These are phyloP conservation scores for Pelargonium myrrhifolium DNA, from an alignment of 441 rosid genomes.

Conservation along the genomic window DNA sequence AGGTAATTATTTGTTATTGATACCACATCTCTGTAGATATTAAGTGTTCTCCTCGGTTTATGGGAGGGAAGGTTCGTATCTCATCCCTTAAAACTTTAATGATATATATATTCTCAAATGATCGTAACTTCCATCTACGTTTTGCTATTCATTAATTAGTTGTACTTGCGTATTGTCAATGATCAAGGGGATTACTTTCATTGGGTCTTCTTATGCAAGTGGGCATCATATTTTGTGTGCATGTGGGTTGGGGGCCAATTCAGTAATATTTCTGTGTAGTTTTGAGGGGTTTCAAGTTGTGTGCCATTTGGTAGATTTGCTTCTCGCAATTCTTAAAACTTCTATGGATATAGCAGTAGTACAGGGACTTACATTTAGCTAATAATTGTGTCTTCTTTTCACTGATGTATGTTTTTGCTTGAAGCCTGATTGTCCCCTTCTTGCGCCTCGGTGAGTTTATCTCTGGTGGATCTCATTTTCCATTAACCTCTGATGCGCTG, in stretches of 20 bases:
- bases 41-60: background rate
- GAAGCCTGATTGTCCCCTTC: conserved; percentile 83
- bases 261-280: no score
- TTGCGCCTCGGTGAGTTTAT: conserved; percentile 79
- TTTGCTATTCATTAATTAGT: no score
- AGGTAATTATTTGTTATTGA: conserved; percentile 33
- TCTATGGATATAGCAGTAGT: background rate
- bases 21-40: background rate
- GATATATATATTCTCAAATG: no score
- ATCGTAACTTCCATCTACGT: no score
- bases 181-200: no score
- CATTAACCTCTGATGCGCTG: conserved; percentile 81
- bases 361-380: background rate
- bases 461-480: conserved; percentile 84
- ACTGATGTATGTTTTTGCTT: conserved; percentile 21
- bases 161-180: no score
- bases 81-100: no score
- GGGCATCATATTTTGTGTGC: no score
- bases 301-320: background rate
- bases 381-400: conserved; percentile 17
- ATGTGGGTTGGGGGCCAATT: no score
- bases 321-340: background rate
- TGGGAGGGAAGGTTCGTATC: no score
- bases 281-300: no score
- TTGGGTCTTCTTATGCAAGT: no score